Evolutionary conservation across 331 rosid genomes (phyloP).

Genomic region (Rhamnella rubrinervis): DNA sequence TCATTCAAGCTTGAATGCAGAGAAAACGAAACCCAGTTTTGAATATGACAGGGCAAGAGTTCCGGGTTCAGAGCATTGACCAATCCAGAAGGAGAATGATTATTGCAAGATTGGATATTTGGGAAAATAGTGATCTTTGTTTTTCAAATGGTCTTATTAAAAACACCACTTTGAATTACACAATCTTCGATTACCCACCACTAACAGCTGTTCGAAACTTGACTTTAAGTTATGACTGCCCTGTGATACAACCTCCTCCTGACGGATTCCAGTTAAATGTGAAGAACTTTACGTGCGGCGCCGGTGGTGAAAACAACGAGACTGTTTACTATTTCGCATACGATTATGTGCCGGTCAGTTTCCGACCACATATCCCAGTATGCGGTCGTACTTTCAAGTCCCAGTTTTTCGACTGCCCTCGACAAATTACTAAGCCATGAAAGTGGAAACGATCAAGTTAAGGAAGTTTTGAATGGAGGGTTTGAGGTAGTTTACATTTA

Average conservation of each 20-base stretch:
- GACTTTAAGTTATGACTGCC: slow-evolving; percentile 15
- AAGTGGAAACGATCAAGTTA: background rate
- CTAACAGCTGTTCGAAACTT: background rate
- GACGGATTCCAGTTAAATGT: rapidly evolving
- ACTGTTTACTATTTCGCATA: background rate
- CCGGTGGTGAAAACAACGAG: background rate
- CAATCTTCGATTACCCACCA: background rate
- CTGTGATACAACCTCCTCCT: rapidly evolving
- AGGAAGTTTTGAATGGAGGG: slow-evolving; percentile 28
- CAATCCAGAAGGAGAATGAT: background rate
- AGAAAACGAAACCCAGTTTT: background rate
- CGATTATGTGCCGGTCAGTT: background rate
- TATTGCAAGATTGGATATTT: background rate
- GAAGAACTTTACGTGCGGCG: background rate
- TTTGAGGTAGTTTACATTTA: slow-evolving; percentile 11
- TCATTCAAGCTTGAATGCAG: slow-evolving; percentile 37
- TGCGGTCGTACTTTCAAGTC: background rate
- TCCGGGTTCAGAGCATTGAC: slow-evolving; percentile 8
- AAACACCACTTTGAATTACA: slow-evolving; percentile 9
- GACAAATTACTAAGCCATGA: background rate
- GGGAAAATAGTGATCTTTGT: background rate
- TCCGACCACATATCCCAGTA: background rate
- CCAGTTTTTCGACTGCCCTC: background rate
- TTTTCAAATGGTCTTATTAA: rapidly evolving
- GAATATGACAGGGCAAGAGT: background rate